These are phyloP conservation scores for Kalmusia sp. DNA, from an alignment of 2,329 filamentous ascomycete species.

Conservation along the genomic window DNA sequence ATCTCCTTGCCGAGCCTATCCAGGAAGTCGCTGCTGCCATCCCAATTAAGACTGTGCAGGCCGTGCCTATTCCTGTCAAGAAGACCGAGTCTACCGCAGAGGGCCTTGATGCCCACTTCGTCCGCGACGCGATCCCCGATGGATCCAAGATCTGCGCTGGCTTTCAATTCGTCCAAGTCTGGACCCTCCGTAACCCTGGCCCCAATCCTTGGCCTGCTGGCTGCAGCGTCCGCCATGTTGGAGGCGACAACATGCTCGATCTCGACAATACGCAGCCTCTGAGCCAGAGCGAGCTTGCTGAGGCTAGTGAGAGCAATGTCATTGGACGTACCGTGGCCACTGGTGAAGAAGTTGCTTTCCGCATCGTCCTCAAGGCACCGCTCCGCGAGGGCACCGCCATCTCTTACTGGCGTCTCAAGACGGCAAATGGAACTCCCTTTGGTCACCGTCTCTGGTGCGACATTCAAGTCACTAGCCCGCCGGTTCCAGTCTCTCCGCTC, in stretches of 20 bases:
- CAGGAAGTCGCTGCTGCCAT: constrained; percentile 32
- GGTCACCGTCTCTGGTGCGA: constrained; percentile 97
- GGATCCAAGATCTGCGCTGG: constrained; percentile 75
- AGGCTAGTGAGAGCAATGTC: constrained; percentile 82
- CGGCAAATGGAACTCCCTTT: constrained; percentile 79
- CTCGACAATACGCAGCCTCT: constrained; percentile 81
- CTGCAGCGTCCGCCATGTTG: constrained; percentile 88
- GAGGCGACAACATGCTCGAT: constrained; percentile 96
- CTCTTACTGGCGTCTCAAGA: constrained; percentile 95
- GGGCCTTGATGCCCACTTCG: constrained; percentile 70
- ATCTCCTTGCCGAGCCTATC: constrained; percentile 42
- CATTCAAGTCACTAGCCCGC: constrained; percentile 66
- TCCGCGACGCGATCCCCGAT: constrained; percentile 80
- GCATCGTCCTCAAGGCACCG: constrained; percentile 83
- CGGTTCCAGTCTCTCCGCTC: constrained; percentile 18
- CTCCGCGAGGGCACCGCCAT: constrained; percentile 78
- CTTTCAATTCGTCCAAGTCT: constrained; percentile 84
- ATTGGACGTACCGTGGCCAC: constrained; percentile 72
- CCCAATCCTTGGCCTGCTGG: constrained; percentile 82
- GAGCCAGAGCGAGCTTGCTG: constrained; percentile 77
- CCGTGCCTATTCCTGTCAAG: constrained; percentile 17
- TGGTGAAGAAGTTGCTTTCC: constrained; percentile 80
- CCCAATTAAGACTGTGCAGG: constrained; percentile 18
- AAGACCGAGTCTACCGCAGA: constrained; percentile 20
- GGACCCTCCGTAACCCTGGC: constrained; percentile 88